phyloP scores from a whole-genome alignment of 164 flowering plant species.

The grape (Vitis vinifera) region ASM3070453v1 NC_081815.1:4930501-4931000 shows the following conservation, averaged over 20 bases:
- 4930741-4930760: constrained; percentile 15
- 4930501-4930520: too few relatives aligned
- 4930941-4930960: constrained; percentile 1
- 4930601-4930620: not conserved
- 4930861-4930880: constrained; percentile 5
- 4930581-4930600: not conserved
- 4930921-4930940: constrained; percentile 22
- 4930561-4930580: not conserved
- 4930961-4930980: not conserved
- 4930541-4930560: not conserved
- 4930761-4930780: constrained; percentile 12
- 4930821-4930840: constrained; percentile 7
- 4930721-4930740: not conserved
- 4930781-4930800: not conserved
- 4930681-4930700: too few relatives aligned
- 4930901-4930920: not conserved
- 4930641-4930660: not conserved
- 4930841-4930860: not conserved
- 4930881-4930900: constrained; percentile 4
- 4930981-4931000: not conserved
- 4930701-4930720: not conserved
- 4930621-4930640: not conserved
- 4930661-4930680: not conserved
- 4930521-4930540: not conserved
- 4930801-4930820: constrained; percentile 11